Evolutionary conservation across 768 basidiomycete genomes (phyloP).

Genomic region (Kwoniella bestiolae): DNA sequence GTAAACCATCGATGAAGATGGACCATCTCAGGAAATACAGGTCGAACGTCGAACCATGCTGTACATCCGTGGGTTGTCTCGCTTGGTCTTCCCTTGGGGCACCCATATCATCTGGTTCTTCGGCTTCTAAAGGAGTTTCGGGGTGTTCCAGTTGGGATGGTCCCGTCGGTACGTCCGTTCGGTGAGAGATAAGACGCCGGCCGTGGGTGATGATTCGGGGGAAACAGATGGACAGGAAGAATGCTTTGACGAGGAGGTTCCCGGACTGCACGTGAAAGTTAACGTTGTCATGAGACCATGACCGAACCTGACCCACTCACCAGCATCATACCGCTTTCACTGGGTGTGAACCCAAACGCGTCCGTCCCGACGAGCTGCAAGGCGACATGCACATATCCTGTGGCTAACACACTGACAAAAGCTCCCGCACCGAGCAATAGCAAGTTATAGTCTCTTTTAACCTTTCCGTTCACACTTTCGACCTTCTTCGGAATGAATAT

Average conservation of each 20-base stretch:
- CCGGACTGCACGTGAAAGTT: slow-evolving; percentile 6
- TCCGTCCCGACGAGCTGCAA: slow-evolving; percentile 53
- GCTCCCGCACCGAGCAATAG: slow-evolving; percentile 45
- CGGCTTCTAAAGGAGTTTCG: slow-evolving; percentile 28
- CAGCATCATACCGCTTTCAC: slow-evolving; percentile 39
- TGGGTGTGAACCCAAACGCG: slow-evolving; percentile 49
- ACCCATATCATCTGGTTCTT: slow-evolving; percentile 27
- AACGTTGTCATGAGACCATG: not conserved
- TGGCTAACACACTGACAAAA: slow-evolving; percentile 52
- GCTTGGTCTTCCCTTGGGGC: slow-evolving; percentile 27
- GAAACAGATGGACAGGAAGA: slow-evolving; percentile 49
- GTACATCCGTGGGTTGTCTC: slow-evolving; percentile 31
- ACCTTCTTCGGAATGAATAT: slow-evolving; percentile 43
- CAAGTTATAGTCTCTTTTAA: slow-evolving; percentile 37
- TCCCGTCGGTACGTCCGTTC: slow-evolving; percentile 13
- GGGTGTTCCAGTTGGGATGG: slow-evolving; percentile 21
- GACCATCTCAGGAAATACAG: slow-evolving; percentile 51
- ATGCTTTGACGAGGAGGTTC: slow-evolving; percentile 39
- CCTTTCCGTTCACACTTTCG: slow-evolving; percentile 16
- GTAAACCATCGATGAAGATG: slow-evolving; percentile 51
- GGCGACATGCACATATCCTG: slow-evolving; percentile 48
- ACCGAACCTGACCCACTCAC: slow-evolving; percentile 24
- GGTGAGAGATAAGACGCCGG: slow-evolving; percentile 24
- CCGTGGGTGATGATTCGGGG: slow-evolving; percentile 41
- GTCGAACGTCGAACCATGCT: slow-evolving; percentile 51